Conservation (phyloP, 2,329 filamentous ascomycete species). For the Fusarium sarcochroum region DNA sequence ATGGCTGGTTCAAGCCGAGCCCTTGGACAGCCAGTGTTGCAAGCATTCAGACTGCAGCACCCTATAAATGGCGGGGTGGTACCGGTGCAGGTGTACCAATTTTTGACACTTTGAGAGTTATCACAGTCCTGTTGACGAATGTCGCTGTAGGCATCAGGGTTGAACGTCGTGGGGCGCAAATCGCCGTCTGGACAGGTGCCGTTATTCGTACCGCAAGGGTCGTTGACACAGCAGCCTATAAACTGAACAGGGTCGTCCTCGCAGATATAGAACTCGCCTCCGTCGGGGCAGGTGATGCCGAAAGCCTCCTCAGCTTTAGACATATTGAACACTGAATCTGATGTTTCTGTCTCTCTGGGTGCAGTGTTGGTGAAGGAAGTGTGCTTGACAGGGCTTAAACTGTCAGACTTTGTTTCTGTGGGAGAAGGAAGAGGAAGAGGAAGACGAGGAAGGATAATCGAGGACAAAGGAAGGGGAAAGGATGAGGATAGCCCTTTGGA, state of each 20-base stretch:
- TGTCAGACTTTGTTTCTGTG: neutral
- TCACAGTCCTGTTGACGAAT: slow-evolving; percentile 55
- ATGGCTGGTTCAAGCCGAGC: slow-evolving; percentile 29
- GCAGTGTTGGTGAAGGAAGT: neutral
- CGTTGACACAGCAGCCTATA: slow-evolving; percentile 57
- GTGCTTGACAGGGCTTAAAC: neutral
- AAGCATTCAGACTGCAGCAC: slow-evolving; percentile 53
- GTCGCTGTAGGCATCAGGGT: slow-evolving; percentile 46
- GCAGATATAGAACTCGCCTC: slow-evolving; percentile 58
- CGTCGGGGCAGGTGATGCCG: slow-evolving; percentile 52
- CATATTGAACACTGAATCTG: slow-evolving; percentile 21
- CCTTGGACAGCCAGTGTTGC: slow-evolving; percentile 33
- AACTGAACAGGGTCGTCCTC: slow-evolving; percentile 51
- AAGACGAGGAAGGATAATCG: neutral
- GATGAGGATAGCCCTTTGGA: slow-evolving; percentile 6
- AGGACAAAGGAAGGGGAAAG: slow-evolving; percentile 8
- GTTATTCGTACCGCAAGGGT: slow-evolving; percentile 52
- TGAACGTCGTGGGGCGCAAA: slow-evolving; percentile 52
- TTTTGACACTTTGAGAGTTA: slow-evolving; percentile 19
- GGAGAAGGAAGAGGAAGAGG: slow-evolving; percentile 1
- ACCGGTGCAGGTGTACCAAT: slow-evolving; percentile 56
- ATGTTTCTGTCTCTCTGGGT: neutral
- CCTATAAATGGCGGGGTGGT: slow-evolving; percentile 56
- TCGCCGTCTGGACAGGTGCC: slow-evolving; percentile 53
- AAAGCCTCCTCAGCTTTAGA: slow-evolving; percentile 35